A percentile compares a stretch with the other conserved stretches of the same genome.
Evolutionary conservation across 1,139 yeast species (phyloP).

Genomic region (Fermentozyma sake): DNA sequence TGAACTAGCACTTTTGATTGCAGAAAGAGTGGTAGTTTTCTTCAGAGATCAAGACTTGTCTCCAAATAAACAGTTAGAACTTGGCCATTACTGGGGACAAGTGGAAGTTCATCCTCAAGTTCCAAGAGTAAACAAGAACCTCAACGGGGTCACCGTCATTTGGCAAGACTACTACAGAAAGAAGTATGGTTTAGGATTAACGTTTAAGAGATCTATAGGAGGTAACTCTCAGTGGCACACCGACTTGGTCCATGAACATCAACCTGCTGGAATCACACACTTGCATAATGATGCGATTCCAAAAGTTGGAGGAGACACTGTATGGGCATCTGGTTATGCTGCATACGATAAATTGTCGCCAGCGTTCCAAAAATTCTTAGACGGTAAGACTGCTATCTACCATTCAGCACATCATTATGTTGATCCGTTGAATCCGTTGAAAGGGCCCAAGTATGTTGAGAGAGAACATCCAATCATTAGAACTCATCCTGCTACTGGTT

Average conservation of each 20-base stretch:
- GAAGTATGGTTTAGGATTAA: conserved; percentile 18
- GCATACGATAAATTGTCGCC: conserved; percentile 50
- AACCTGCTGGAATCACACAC: conserved; percentile 47
- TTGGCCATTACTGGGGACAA: conserved; percentile 41
- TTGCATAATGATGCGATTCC: conserved; percentile 45
- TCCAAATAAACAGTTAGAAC: conserved; percentile 42
- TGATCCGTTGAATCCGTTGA: conserved; percentile 38
- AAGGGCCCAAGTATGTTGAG: conserved; percentile 37
- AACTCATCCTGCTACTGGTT: conserved; percentile 54
- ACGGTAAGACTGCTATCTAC: conserved; percentile 46
- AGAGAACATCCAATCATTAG: conserved; percentile 45
- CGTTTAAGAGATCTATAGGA: conserved; percentile 26
- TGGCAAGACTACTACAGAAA: conserved; percentile 45
- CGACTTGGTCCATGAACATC: conserved; percentile 43
- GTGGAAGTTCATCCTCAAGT: conserved; percentile 42
- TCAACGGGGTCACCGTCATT: conserved; percentile 44
- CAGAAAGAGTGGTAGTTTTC: conserved; percentile 42
- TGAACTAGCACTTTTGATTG: conserved; percentile 38
- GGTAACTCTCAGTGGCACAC: conserved; percentile 45
- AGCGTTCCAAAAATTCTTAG: conserved; percentile 43
- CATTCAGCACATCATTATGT: conserved; percentile 39
- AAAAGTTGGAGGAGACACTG: conserved; percentile 45
- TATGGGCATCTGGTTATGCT: conserved; percentile 48
- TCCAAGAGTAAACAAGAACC: conserved; percentile 15
- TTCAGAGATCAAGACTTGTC: conserved; percentile 41